These are phyloP conservation scores for Pholiota conissans DNA, from an alignment of 768 basidiomycete species.

Conservation along the genomic window DNA sequence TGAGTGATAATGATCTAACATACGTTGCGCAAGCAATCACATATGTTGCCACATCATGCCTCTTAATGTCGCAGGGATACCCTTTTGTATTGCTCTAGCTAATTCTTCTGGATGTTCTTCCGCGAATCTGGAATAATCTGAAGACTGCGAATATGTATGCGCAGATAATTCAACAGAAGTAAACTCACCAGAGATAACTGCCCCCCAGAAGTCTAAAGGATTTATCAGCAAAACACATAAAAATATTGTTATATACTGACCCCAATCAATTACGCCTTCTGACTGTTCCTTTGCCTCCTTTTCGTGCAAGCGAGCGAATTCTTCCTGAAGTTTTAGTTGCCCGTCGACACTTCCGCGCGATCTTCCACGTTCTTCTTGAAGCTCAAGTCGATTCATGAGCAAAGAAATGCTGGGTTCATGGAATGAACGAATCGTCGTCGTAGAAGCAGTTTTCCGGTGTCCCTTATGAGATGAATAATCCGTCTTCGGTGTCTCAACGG, in stretches of 20 bases:
- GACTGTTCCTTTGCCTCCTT: conserved; percentile 39
- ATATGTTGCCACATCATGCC: conserved; percentile 99
- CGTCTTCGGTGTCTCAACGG: background rate
- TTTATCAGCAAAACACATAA: background rate
- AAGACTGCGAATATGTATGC: conserved; percentile 1
- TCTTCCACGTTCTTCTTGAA: conserved; percentile 43
- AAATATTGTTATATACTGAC: conserved; percentile 39
- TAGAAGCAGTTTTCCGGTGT: conserved; percentile 69
- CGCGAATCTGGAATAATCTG: conserved; percentile 90
- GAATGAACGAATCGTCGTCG: conserved; percentile 52
- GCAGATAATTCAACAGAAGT: background rate
- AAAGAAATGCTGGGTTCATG: conserved; percentile 46
- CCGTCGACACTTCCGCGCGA: conserved; percentile 58
- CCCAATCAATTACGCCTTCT: conserved; percentile 70
- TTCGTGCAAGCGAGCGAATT: conserved; percentile 69
- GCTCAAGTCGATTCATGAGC: conserved; percentile 52
- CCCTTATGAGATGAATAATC: conserved; percentile 23
- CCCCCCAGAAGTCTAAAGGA: conserved; percentile 89
- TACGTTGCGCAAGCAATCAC: conserved; percentile 36
- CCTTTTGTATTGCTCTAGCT: conserved; percentile 87
- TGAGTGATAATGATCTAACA: no score
- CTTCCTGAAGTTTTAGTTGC: conserved; percentile 72
- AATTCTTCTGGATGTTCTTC: conserved; percentile 74
- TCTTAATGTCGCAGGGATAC: conserved; percentile 84
- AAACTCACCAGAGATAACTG: conserved; percentile 76